Conservation (phyloP, 805 yeast species). For the Kodamaea neixiangensis region DNA sequence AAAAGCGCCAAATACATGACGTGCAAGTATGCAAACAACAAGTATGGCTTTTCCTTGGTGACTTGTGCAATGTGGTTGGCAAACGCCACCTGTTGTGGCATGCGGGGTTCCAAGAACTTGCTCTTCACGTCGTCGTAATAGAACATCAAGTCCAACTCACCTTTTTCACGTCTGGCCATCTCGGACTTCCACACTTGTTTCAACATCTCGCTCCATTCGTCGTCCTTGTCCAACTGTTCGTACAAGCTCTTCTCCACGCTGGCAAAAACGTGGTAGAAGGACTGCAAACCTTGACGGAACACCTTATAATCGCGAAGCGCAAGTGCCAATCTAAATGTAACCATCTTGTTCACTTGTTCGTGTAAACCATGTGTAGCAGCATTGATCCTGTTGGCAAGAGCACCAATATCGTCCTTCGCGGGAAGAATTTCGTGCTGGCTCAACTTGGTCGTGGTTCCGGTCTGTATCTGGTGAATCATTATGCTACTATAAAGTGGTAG, state of each 20-base stretch:
- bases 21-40: constrained; percentile 78
- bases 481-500: background rate
- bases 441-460: constrained; percentile 35
- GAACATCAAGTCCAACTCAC: constrained; percentile 64
- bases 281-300: constrained; percentile 78
- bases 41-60: constrained; percentile 63
- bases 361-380: constrained; percentile 64
- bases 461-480: constrained; percentile 8
- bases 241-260: constrained; percentile 58
- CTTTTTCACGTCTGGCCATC: constrained; percentile 59
- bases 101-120: constrained; percentile 58
- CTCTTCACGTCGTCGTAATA: constrained; percentile 57
- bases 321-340: constrained; percentile 68
- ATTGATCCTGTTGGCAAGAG: constrained; percentile 81
- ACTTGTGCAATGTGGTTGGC: constrained; percentile 57
- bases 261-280: constrained; percentile 67
- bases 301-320: constrained; percentile 76
- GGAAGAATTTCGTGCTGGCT: constrained; percentile 62
- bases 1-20: constrained; percentile 82
- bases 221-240: constrained; percentile 43
- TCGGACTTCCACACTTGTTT: constrained; percentile 68
- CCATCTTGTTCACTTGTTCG: constrained; percentile 65
- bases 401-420: constrained; percentile 76
- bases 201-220: constrained; percentile 49
- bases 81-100: constrained; percentile 63